Evolutionary conservation across 2,329 filamentous ascomycete species (phyloP), one percentile per base, ranked within the genome.

Genomic region (Neoarthrinium moseri): DNA sequence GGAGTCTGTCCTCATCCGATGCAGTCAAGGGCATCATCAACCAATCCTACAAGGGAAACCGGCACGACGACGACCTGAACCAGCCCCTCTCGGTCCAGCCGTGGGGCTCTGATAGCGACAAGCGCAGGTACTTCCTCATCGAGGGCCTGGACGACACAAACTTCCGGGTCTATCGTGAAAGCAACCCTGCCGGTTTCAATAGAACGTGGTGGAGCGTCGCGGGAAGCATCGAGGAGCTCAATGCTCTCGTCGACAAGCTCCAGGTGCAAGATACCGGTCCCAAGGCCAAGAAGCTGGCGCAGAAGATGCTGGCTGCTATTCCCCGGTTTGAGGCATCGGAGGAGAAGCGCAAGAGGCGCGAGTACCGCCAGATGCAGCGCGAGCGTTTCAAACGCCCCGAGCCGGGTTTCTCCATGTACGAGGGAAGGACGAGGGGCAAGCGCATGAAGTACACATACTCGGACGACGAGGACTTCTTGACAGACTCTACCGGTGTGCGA

Each of bases 401-500:
- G 56, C 86, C 87, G 8, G 91, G 91, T 4, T 95, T 92, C 63
- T 96, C 91, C 1, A 75, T 95, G 47, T 99, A 99, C 65, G 94
- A 99, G 71, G 94, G 94, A 40, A 89, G 94, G 43, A 99, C 95
- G 5, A 84, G 94, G 48, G 94, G 94, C 46, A 97, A 99, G 74
- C 87, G 92, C 50, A 87, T 95, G 70, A 95, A 91, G 67, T 99
- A 99, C 62, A 99, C 90, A 0, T 99, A 89, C 62, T 95, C 91
- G 0, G 91, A 96, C 43, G 89, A 95, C 20, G 89, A 95, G 27
- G 82, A 85, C 13, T 81, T 83, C 42, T 79, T 75, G 46, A 81
- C 80, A n/a, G 81, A 85, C 60, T 84, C 84, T 27, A 78, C 79
- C 8, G 64, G 61, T 5, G 66, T 70, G 64, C 63, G 91, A 73